Evolutionary conservation across 169 alveolate genomes (phyloP), one percentile per base, ranked within the genome.

Genomic region (Plasmodium sp.): DNA sequence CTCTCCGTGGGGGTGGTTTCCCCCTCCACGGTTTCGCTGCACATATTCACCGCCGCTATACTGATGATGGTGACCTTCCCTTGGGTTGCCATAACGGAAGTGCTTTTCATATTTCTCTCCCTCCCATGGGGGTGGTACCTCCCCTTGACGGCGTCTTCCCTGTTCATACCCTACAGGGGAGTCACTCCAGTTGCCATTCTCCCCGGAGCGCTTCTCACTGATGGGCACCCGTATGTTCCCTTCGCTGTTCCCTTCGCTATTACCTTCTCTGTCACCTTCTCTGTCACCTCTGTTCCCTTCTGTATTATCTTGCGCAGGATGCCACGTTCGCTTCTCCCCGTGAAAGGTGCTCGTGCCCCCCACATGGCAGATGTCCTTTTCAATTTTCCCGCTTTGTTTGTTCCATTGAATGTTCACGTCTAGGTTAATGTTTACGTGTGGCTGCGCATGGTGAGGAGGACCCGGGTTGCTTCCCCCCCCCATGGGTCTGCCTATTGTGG

Each of bases 391-490:
- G 3, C 34, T 75, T 75, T 75, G 62, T 34, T 80, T 90, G 67
- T 74, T 81, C 94, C 94, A 80, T 16, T 90, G 83, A 80, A 90
- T 81, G 18, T 62, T 90, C 10, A 90, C 62, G n/a, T 90, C 94
- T n/a, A 90, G 54, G 34, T 80, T 58, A n/a, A 90, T 80, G 22
- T 90, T 90, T 5, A 90, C 22, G 1, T 34, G 84, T 16, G 80
- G 48, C 84, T 45, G 18, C 62, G 12, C 58, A n/a, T 51, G 80
- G 39, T 9, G 77, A 67, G n/a, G 77, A 27, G 77, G 39, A 31
- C 39, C 22, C 39, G 27, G 33, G 43, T 5, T 67, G 43, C 43
- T 80, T 39, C 2, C 16, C 41, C 22, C 81, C 34, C 58, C 34
- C 14, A 33, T 1, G 67, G 27, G n/a, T 67, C 77, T 67, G 39